Evolutionary conservation across 495 filamentous ascomycete species (phyloP).

Genomic region (Aspergillus ostianus): DNA sequence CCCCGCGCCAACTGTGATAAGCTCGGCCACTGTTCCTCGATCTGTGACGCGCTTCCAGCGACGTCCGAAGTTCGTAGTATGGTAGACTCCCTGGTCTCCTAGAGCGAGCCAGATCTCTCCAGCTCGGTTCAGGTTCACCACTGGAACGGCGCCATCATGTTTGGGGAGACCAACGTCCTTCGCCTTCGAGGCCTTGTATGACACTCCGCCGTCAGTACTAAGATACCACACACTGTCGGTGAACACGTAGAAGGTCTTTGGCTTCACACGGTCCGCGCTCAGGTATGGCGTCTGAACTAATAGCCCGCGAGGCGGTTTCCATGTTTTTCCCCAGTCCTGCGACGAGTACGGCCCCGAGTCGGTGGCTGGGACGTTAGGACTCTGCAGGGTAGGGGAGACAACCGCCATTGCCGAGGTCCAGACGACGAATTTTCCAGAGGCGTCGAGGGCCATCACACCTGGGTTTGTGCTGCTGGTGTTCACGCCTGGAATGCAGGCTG

Average conservation of each 20-base stretch:
- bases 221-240: slow-evolving; percentile 13
- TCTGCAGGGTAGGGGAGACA: slow-evolving; percentile 40
- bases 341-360: slow-evolving; percentile 22
- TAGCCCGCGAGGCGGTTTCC: slow-evolving; percentile 15
- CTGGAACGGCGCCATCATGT: slow-evolving; percentile 14
- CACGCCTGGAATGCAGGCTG: slow-evolving; percentile 16
- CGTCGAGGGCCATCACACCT: slow-evolving; percentile 18
- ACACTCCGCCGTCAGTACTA: slow-evolving; percentile 15
- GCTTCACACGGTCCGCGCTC: slow-evolving; percentile 17
- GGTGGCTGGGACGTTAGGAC: slow-evolving; percentile 18
- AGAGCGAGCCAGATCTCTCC: slow-evolving; percentile 20
- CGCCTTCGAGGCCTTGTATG: slow-evolving; percentile 11
- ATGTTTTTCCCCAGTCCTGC: slow-evolving; percentile 15
- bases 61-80: slow-evolving; percentile 14
- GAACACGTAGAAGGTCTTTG: slow-evolving; percentile 19
- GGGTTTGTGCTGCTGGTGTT: slow-evolving; percentile 12
- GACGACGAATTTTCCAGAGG: slow-evolving; percentile 17
- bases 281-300: slow-evolving; percentile 15
- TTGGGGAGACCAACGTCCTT: slow-evolving; percentile 14
- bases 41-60: not conserved
- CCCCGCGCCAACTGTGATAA: not conserved
- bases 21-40: not conserved
- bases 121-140: slow-evolving; percentile 15
- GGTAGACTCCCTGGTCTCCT: slow-evolving; percentile 14
- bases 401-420: slow-evolving; percentile 44